phyloP scores from a whole-genome alignment of 495 filamentous ascomycete genomes.

The Aspergillus leporis region DNA sequence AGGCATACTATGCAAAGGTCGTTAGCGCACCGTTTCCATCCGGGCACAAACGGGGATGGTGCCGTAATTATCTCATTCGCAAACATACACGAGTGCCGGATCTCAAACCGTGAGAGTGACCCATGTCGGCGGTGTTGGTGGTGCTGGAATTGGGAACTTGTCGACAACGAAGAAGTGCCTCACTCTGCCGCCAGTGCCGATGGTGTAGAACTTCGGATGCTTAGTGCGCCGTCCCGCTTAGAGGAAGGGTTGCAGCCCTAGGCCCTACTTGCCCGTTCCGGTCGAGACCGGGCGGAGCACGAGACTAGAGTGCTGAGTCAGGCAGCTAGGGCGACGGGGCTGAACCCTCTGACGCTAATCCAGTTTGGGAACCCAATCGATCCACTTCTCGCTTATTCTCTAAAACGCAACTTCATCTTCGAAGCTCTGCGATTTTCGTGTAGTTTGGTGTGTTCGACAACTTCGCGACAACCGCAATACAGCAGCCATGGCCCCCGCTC shows the following conservation, averaged over 20 bases:
- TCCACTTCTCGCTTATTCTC: conserved; percentile 29
- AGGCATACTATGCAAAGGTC: conserved; percentile 67
- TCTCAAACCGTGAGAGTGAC: conserved; percentile 94
- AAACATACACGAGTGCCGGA: conserved; percentile 81
- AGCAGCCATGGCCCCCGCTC: conserved; percentile 55
- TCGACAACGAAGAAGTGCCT: conserved; percentile 40
- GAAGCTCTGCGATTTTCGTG: conserved; percentile 24
- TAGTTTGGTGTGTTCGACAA: conserved; percentile 33
- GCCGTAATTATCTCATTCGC: conserved; percentile 4
- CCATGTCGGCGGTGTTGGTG: conserved; percentile 68
- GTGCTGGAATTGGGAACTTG: conserved; percentile 46
- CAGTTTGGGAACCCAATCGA: conserved; percentile 12
- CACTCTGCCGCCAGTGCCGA: conserved; percentile 27
- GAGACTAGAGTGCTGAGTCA: background rate
- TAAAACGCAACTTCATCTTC: conserved; percentile 26
- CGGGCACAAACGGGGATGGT: conserved; percentile 14
- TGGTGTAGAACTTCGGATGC: conserved; percentile 25
- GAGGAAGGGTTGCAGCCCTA: conserved; percentile 21
- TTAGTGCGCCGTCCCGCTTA: conserved; percentile 31
- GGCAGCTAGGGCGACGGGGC: background rate
- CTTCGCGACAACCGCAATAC: conserved; percentile 40
- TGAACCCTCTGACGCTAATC: conserved; percentile 21
- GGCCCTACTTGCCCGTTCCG: background rate
- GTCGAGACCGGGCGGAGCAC: background rate
- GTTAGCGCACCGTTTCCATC: conserved; percentile 32